Evolutionary conservation across 208 protist species (phyloP), one percentile per base, ranked within the genome.

Genomic region (Tritrichomonas musculus): DNA sequence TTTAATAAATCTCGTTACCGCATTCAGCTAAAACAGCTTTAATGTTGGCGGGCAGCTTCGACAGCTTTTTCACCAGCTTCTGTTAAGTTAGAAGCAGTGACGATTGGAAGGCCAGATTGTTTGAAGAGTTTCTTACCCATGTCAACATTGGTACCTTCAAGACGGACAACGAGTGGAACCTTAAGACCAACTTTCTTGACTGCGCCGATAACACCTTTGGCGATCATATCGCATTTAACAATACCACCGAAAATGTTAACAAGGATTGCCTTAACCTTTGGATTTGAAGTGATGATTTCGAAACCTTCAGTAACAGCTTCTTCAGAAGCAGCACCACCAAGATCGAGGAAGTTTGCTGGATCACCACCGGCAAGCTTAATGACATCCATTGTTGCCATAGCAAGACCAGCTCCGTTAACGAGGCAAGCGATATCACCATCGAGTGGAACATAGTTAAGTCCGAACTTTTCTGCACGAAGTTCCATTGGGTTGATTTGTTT

Each of bases 361-460:
- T 95, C 96, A 82, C 98, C 98, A 92, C 98, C 98, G 95, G 98
- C 95, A 27, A 99, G 95, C 93, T 99, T 98, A 94, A 99, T 99
- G 95, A 99, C 97, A 94, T 99, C 99, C 98, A 99, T 99, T 50
- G 99, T 99, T 36, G 98, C 98, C 99, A 99, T 99, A 75, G 98
- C 99, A 17, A 99, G 97, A 98, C 99, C 44, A 98, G 98, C 94
- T 72, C 99, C 98, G 49, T 95, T 95, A 53, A 95, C 95, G 92
- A 98, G 94, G 94, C 97, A 98, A 64, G 96, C 97, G 92, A 99
- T 99, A 96, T 98, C 99, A 93, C 99, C 99, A 94, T 99, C 98
- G 36, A 99, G 96, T 82, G 97, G 98, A 95, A 99, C 98, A 96
- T 99, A 99, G 97, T 99, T 99, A 64, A 99, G 96, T 94, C 98